phyloP scores from a whole-genome alignment of 2,329 filamentous ascomycete genomes.

The Mariannaea elegans region DNA sequence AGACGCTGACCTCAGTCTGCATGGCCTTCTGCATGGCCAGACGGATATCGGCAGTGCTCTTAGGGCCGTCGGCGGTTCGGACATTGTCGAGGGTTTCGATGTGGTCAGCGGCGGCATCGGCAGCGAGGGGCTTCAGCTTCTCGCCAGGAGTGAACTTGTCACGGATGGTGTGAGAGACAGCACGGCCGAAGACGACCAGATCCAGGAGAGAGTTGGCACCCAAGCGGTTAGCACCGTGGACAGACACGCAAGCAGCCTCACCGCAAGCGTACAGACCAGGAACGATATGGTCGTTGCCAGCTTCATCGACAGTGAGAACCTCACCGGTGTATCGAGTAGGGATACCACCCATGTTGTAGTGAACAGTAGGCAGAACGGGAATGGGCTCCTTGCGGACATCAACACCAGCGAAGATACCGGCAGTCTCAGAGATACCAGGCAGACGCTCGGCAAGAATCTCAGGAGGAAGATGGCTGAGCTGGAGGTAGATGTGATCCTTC shows the following conservation, averaged over 20 bases:
- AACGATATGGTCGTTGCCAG: constrained; percentile 91
- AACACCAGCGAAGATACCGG: constrained; percentile 95
- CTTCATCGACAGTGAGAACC: constrained; percentile 86
- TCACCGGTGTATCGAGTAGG: constrained; percentile 97
- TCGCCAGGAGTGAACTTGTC: constrained; percentile 89
- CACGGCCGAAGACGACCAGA: constrained; percentile 96
- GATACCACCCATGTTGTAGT: constrained; percentile 99
- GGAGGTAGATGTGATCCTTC: constrained; percentile 98
- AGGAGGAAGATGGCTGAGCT: constrained; percentile 92
- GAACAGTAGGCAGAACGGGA: constrained; percentile 93
- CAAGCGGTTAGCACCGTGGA: constrained; percentile 97
- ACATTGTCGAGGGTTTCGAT: constrained; percentile 88
- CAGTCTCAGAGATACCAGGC: constrained; percentile 98
- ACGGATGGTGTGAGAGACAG: constrained; percentile 95
- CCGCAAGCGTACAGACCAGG: constrained; percentile 95
- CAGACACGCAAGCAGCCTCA: constrained; percentile 96
- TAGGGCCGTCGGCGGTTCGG: constrained; percentile 84
- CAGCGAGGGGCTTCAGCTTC: constrained; percentile 79
- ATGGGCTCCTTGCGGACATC: constrained; percentile 98
- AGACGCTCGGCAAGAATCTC: constrained; percentile 96
- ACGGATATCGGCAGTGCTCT: constrained; percentile 88
- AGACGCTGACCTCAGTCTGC: constrained; percentile 96
- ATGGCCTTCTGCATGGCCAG: constrained; percentile 97
- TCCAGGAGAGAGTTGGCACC: constrained; percentile 98
- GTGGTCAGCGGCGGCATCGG: constrained; percentile 88